Base-by-base conservation (phyloP, 352 stramenopile genomes). In the Globisporangium solare region DNA sequence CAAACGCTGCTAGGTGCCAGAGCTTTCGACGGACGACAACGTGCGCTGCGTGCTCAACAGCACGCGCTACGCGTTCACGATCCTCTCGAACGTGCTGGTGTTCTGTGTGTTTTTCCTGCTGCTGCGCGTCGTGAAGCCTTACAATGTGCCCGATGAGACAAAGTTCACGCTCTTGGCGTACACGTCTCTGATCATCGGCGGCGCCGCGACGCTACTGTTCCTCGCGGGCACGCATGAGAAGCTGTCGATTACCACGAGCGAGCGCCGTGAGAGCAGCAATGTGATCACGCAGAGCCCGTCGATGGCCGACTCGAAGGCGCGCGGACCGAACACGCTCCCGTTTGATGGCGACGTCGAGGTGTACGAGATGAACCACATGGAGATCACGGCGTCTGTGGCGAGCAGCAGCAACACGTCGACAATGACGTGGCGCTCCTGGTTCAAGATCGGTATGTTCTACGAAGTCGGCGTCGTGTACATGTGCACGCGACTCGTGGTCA, bases 401-500 rank as follows among this genome's bases (percentile, higher is more conserved):
- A 64, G 47, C 10, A 45, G 58, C 1, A 63, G 67, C 0, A 73
- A 67, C 64, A 89, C 27, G 27, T 35, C 27, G 27, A 35, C 7
- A 6, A 35, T 90, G 77, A 86, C 68, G 6, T 94, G 83, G 83
- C 80, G 73, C 51, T 67, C 61, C 49, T 94, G 83, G 83, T 94
- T 94, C 54, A 68, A 73, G 21, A 51, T 89, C 14, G 65, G 63
- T 27, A 92, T 93, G 83, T 94, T 94, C 39, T 94, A 94, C 67
- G 79, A 90, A 53, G 85, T 94, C 15, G 85, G 85, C 22, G 43
- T 92, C 10, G 80, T 89, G 14, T 94, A 94, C 76, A 94, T 94
- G 85, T 94, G 85, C 64, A 94, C 85, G 24, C 67, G 85, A 18
- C 68, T 94, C 15, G 84, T 91, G 47, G 80, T 94, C 18, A 94